Conservation (phyloP, 2,329 filamentous ascomycete species). For the Didymella lethalis region DNA sequence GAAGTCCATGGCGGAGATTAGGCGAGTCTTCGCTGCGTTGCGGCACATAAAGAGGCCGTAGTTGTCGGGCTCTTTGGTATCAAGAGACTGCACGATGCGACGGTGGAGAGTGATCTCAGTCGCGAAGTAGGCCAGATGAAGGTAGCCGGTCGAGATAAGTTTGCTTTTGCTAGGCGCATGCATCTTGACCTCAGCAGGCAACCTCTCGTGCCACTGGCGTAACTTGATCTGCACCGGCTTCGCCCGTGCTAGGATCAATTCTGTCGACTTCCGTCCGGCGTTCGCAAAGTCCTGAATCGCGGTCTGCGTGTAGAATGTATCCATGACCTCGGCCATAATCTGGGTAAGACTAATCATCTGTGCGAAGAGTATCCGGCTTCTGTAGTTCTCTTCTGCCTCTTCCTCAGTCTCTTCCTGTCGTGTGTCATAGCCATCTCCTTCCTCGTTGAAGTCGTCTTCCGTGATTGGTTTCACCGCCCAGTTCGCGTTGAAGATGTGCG, state of each 20-base stretch:
- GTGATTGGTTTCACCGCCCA: constrained; percentile 78
- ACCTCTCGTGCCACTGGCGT: constrained; percentile 79
- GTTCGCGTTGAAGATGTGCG: constrained; percentile 73
- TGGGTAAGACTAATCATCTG: constrained; percentile 79
- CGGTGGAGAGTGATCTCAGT: constrained; percentile 93
- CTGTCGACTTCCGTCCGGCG: constrained; percentile 73
- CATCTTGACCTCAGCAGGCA: constrained; percentile 72
- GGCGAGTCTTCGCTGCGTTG: constrained; percentile 88
- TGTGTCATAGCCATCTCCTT: constrained; percentile 62
- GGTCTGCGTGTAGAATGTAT: constrained; percentile 81
- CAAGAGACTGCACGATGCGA: constrained; percentile 84
- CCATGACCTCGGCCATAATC: constrained; percentile 80
- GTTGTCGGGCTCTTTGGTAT: constrained; percentile 65
- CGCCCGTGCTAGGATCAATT: constrained; percentile 75
- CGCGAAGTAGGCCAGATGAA: constrained; percentile 92
- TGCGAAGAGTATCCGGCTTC: constrained; percentile 73
- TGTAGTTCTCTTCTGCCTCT: constrained; percentile 67
- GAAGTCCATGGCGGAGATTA: constrained; percentile 97
- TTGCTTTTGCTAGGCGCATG: constrained; percentile 59
- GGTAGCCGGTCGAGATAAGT: constrained; percentile 64
- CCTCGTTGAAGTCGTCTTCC: constrained; percentile 75
- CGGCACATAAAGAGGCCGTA: constrained; percentile 93
- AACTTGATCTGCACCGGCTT: constrained; percentile 84
- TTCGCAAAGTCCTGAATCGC: constrained; percentile 74
- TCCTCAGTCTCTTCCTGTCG: constrained; percentile 59